Evolutionary conservation across 1,139 yeast species (phyloP).

Genomic region (Sugiyamaella japonica): DNA sequence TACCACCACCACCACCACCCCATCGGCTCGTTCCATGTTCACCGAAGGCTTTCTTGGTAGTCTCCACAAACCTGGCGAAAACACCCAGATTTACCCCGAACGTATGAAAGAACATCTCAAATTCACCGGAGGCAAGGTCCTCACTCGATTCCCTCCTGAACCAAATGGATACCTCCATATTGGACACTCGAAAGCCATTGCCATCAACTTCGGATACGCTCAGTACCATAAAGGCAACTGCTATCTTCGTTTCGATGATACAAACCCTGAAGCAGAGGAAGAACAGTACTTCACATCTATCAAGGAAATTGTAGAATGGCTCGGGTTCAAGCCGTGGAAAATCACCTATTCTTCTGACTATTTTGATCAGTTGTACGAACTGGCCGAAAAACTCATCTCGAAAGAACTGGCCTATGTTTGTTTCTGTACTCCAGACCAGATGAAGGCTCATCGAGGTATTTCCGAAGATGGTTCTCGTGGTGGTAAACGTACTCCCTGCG

Average conservation of each 20-base stretch:
- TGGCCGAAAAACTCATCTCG: constrained; percentile 78
- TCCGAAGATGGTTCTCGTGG: constrained; percentile 90
- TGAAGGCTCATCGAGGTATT: constrained; percentile 85
- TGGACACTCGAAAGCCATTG: constrained; percentile 97
- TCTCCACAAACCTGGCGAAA: constrained; percentile 92
- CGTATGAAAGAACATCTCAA: constrained; percentile 75
- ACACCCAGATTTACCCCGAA: constrained; percentile 86
- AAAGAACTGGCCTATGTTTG: constrained; percentile 83
- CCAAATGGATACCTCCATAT: constrained; percentile 96
- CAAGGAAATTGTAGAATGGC: constrained; percentile 82
- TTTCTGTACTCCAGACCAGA: constrained; percentile 90
- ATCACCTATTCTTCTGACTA: constrained; percentile 95
- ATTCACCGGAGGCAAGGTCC: constrained; percentile 77
- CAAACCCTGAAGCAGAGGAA: constrained; percentile 98
- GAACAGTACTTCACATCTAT: constrained; percentile 86
- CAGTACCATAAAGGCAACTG: constrained; percentile 81
- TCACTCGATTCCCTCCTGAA: constrained; percentile 97
- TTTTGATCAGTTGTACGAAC: constrained; percentile 80
- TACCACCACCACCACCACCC: constrained; percentile 26
- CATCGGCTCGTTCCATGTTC: constrained; percentile 69
- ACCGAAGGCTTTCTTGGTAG: constrained; percentile 95
- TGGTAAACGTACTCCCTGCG: constrained; percentile 83
- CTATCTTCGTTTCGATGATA: constrained; percentile 92
- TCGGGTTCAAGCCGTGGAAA: constrained; percentile 91
- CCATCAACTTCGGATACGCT: constrained; percentile 95